A percentile compares a stretch with the other conserved stretches of the same genome.
phyloP scores from a whole-genome alignment of 495 filamentous ascomycete genomes.

The Trichoderma orchidacearum region DNA sequence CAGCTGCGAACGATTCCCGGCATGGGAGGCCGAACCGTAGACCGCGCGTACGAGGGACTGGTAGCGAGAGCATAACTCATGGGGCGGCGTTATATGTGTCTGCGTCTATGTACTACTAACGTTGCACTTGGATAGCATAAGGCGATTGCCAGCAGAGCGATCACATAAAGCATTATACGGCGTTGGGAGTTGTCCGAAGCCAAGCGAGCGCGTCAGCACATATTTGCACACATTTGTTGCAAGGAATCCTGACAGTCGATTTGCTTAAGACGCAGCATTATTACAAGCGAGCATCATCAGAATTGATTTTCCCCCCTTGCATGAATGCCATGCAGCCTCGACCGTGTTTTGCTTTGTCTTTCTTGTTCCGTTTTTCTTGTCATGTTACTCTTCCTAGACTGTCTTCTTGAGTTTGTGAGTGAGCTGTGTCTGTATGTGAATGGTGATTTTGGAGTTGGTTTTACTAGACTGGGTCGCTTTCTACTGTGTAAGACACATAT shows the following conservation, averaged over 20 bases:
- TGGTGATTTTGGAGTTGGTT: not conserved
- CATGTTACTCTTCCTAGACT: not conserved
- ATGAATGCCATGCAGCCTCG: not conserved
- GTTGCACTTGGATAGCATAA: not conserved
- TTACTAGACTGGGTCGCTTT: too few relatives aligned
- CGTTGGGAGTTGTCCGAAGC: not conserved
- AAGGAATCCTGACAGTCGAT: too few relatives aligned
- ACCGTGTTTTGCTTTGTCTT: not conserved
- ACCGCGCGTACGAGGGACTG: conserved; percentile 38
- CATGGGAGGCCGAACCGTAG: conserved; percentile 43
- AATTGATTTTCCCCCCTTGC: not conserved
- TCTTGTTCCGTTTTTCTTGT: not conserved
- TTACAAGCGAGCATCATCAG: not conserved
- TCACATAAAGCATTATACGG: not conserved
- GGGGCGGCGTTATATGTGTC: not conserved
- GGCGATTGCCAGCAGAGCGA: not conserved
- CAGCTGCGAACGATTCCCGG: conserved; percentile 43
- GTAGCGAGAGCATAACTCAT: conserved; percentile 1
- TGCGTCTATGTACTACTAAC: not conserved
- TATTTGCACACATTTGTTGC: not conserved
- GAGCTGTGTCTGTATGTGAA: not conserved
- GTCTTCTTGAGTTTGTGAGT: not conserved
- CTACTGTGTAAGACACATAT: not conserved
- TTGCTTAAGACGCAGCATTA: not conserved
- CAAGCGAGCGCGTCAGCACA: not conserved